phyloP scores from a whole-genome alignment of 2,329 filamentous ascomycete species.

The Didymella arachidicola region DNA sequence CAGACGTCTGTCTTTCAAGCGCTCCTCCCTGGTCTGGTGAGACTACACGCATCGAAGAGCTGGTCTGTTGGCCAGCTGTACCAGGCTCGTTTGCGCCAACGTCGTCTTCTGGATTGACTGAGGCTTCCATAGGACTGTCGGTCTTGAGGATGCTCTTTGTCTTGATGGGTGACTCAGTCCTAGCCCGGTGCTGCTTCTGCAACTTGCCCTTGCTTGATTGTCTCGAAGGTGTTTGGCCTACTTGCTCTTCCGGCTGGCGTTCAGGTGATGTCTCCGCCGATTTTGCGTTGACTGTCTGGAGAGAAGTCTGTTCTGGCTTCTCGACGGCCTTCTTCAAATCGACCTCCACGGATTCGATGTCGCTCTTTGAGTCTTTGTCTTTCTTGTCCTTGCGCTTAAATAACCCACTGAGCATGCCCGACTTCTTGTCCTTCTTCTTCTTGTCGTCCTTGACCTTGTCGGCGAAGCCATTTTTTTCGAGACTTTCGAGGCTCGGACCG shows the following conservation, averaged over 20 bases:
- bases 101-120: slow-evolving; percentile 25
- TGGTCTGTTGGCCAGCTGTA: slow-evolving; percentile 28
- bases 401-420: slow-evolving; percentile 73
- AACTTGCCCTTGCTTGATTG: slow-evolving; percentile 51
- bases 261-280: slow-evolving; percentile 41
- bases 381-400: slow-evolving; percentile 73
- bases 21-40: slow-evolving; percentile 34
- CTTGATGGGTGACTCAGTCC: slow-evolving; percentile 46
- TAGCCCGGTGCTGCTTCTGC: slow-evolving; percentile 45
- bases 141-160: slow-evolving; percentile 44
- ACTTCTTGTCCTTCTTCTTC: slow-evolving; percentile 75
- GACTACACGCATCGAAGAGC: slow-evolving; percentile 47
- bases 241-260: slow-evolving; percentile 42
- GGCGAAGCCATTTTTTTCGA: slow-evolving; percentile 70
- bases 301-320: slow-evolving; percentile 47
- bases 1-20: slow-evolving; percentile 17
- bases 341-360: slow-evolving; percentile 43
- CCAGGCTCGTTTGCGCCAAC: slow-evolving; percentile 19
- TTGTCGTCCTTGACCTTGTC: slow-evolving; percentile 76
- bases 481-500: slow-evolving; percentile 75
- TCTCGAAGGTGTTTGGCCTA: slow-evolving; percentile 35
- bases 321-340: slow-evolving; percentile 58
- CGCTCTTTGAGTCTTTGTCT: slow-evolving; percentile 50
- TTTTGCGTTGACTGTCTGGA: slow-evolving; percentile 40
- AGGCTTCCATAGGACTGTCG: slow-evolving; percentile 41